phyloP scores from a whole-genome alignment of 2,329 filamentous ascomycete genomes.

The Sphaerostilbella broomeana region DNA sequence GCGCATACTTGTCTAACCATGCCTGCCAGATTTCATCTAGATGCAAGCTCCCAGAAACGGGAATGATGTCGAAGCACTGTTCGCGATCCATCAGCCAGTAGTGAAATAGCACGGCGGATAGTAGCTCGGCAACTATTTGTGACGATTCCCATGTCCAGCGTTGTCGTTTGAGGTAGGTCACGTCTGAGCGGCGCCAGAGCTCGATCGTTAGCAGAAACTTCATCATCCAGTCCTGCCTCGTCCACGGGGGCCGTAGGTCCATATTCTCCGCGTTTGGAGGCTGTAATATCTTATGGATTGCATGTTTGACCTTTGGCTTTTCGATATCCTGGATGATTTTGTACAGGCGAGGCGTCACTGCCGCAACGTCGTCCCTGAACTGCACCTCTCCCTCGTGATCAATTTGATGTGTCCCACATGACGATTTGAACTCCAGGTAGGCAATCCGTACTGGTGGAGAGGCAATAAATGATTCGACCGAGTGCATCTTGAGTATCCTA shows the following conservation, averaged over 20 bases:
- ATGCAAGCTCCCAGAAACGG: constrained; percentile 4
- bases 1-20: constrained; percentile 24
- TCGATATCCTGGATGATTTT: not conserved
- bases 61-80: constrained; percentile 13
- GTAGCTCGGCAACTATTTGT: constrained; percentile 17
- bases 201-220: constrained; percentile 22
- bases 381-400: constrained; percentile 1
- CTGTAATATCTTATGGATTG: not conserved
- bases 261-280: not conserved
- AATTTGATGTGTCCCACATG: not conserved
- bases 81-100: constrained; percentile 19
- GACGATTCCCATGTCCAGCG: constrained; percentile 18
- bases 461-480: constrained; percentile 19
- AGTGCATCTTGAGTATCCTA: constrained; percentile 13
- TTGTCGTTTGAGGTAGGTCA: constrained; percentile 16
- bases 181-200: constrained; percentile 19
- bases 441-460: constrained; percentile 22
- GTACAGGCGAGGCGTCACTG: not conserved
- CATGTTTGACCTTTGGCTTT: too few species aligned
- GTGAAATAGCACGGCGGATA: constrained; percentile 16
- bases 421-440: constrained; percentile 16
- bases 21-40: constrained; percentile 24
- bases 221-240: constrained; percentile 11
- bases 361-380: not conserved
- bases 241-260: not conserved